Conservation (phyloP, 83 land plant genomes). For the Isoetes engelmannii region DNA sequence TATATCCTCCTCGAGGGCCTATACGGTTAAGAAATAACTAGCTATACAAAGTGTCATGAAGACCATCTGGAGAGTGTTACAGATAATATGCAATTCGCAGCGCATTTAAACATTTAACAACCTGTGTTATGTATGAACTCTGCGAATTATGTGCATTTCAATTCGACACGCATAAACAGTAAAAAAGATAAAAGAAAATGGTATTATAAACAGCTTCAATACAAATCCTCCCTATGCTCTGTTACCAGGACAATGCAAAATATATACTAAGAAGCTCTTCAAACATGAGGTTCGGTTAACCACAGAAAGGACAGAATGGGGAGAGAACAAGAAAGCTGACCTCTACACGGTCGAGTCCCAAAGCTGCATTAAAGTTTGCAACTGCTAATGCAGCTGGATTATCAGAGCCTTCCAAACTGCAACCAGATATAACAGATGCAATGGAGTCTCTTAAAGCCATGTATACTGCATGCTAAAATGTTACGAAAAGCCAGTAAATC, state of each 20-base stretch:
- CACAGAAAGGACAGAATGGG: no score
- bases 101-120: no score
- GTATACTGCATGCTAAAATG: conserved; percentile 34
- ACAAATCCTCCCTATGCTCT: background rate
- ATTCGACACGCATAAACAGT: no score
- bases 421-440: conserved; percentile 17
- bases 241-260: background rate
- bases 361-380: conserved; percentile 18
- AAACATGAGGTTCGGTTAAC: no score
- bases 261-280: background rate
- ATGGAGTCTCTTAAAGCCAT: conserved; percentile 20
- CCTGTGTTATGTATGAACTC: no score
- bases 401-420: conserved; percentile 1
- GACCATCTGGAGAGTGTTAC: no score
- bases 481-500: background rate
- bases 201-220: no score
- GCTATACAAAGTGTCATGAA: background rate
- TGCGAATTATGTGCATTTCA: no score
- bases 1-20: conserved; percentile 40
- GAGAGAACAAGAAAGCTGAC: conserved; percentile 12
- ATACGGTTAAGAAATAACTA: background rate
- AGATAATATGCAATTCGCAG: no score
- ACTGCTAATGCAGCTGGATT: conserved; percentile 26
- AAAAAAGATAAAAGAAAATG: no score
- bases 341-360: conserved; percentile 36